phyloP scores from a whole-genome alignment of 1,284 basidiomycete species.

The Wolfiporia cocos region DNA sequence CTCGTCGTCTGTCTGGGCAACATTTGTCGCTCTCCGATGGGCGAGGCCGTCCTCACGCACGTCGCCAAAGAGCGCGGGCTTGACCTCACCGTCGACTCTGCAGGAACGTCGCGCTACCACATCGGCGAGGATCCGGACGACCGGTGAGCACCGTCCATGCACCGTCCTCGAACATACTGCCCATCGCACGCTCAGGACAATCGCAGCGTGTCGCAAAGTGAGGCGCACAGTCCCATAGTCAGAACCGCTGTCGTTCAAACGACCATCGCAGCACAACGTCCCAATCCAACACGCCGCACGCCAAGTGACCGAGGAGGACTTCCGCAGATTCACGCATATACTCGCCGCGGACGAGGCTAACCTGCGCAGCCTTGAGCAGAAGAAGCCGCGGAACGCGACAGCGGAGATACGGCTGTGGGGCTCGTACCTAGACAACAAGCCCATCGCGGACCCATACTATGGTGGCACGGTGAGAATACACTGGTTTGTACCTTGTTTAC shows the following conservation, averaged over 20 bases:
- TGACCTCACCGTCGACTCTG: conserved; percentile 62
- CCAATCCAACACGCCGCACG: conserved; percentile 57
- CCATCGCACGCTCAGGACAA: conserved; percentile 37
- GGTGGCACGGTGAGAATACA: conserved; percentile 47
- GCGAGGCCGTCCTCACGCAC: conserved; percentile 65
- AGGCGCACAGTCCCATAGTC: background rate
- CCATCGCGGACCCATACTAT: conserved; percentile 73
- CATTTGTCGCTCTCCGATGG: conserved; percentile 77
- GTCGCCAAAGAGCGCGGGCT: conserved; percentile 58
- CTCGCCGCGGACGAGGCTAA: conserved; percentile 67
- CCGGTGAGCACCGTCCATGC: conserved; percentile 36
- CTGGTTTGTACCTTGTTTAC: conserved; percentile 5
- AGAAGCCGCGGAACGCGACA: conserved; percentile 48
- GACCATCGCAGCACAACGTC: conserved; percentile 42
- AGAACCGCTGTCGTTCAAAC: background rate
- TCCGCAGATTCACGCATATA: conserved; percentile 61
- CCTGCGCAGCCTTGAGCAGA: conserved; percentile 47
- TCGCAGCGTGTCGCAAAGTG: conserved; percentile 58
- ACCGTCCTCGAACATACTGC: background rate
- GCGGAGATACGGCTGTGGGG: conserved; percentile 68
- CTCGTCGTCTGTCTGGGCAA: conserved; percentile 75
- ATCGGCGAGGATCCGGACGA: conserved; percentile 67
- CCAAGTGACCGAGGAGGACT: conserved; percentile 53
- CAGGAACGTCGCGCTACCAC: conserved; percentile 71
- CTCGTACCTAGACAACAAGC: conserved; percentile 59